A percentile compares a stretch with the other conserved stretches of the same genome.
Evolutionary conservation across 1,139 yeast genomes (phyloP).

Genomic region (Zygotorulaspora mrakii): DNA sequence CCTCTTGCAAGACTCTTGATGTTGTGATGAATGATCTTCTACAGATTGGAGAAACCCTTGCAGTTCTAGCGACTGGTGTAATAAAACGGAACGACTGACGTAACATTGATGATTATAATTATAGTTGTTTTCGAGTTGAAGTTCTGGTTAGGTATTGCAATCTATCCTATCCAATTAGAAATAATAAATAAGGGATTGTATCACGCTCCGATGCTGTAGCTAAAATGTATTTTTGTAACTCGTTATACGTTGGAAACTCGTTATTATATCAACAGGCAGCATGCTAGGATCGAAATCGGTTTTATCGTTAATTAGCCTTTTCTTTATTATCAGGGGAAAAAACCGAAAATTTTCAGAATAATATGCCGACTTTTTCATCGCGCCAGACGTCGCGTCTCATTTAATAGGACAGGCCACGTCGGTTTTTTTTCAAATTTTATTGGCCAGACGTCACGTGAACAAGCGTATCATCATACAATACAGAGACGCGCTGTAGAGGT

Average conservation of each 20-base stretch:
- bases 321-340: constrained; percentile 7
- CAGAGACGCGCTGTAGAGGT: too few species aligned
- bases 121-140: too few species aligned
- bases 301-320: constrained; percentile 2
- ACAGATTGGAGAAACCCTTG: constrained; percentile 8
- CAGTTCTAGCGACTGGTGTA: constrained; percentile 32
- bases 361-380: constrained; percentile 8
- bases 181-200: too few species aligned
- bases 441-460: constrained; percentile 22
- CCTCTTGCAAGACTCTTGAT: constrained; percentile 25
- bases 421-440: constrained; percentile 12
- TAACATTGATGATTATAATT: constrained; percentile 21
- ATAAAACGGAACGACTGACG: constrained; percentile 29
- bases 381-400: constrained; percentile 6
- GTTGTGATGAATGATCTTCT: constrained; percentile 19
- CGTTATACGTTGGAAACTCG: too few species aligned
- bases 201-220: too few species aligned
- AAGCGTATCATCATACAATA: too few species aligned
- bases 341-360: constrained; percentile 5
- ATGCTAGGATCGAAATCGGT: too few species aligned
- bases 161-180: too few species aligned
- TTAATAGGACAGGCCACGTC: too few species aligned
- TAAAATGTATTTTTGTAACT: too few species aligned
- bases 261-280: too few species aligned
- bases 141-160: too few species aligned